Base-by-base conservation (phyloP, 345 rosid genomes). In the Psidium friedrichsthalianum region DNA sequence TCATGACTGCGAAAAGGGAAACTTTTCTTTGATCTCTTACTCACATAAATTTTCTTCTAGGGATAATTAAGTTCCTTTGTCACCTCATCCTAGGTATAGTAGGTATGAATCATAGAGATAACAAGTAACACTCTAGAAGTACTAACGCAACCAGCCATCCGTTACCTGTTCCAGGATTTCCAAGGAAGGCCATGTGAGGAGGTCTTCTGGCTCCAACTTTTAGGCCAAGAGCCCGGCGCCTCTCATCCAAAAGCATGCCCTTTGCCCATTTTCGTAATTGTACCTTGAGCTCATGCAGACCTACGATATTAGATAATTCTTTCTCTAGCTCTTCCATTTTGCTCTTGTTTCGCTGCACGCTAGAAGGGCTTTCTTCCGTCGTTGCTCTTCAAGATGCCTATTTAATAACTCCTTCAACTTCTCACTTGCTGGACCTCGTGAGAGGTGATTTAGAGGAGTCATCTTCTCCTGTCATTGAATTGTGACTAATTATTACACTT, bases 241-340 rank as follows among this genome's bases (percentile, higher is more conserved):
- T 94, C 90, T 97, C 99, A 93, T 97, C 99, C 91, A 97, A 91
- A 90, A 97, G 95, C 99, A 96, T 94, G 86, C 99, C 99, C 92
- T 94, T 97, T 1, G 97, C 99, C 99, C 99, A 96, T 92, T 94
- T 97, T 85, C 98, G 91, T 78, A 97, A 92, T 86, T 97, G 99
- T 85, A 91, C 85, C 94, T 95, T 98, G 83, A 98, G 93, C 81
- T 94, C 98, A 84, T 92, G 90, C 90, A 96, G 88, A 22, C 99
- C 99, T 84, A 98, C 96, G n/a, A 95, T 92, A 81, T 90, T 91
- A 2, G 91, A 90, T 84, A 98, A 84, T 84, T 93, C 99, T 16
- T 88, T 91, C 88, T 98, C 99, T 51, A 98, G 98, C 40, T 94
- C 94, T 59, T 93, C 96, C 99, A 98, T 96, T 91, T 96, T 58